Evolutionary conservation across 2,329 filamentous ascomycete species (phyloP).

Genomic region (Chaetomium sp.): DNA sequence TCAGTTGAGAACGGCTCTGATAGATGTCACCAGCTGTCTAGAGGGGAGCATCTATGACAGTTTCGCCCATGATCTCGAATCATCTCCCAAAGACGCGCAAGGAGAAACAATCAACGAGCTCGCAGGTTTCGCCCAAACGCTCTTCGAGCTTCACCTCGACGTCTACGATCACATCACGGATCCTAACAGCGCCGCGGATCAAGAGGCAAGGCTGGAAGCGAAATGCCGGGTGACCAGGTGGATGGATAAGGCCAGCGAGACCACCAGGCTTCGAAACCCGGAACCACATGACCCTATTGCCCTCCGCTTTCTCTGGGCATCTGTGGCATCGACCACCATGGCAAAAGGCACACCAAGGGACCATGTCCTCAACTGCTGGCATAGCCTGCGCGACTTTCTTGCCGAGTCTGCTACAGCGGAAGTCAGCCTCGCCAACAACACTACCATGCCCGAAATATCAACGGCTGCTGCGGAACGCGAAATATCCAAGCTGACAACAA

Average conservation of each 20-base stretch:
- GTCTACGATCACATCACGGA: slow-evolving; percentile 62
- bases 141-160: slow-evolving; percentile 64
- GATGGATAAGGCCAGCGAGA: slow-evolving; percentile 53
- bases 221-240: slow-evolving; percentile 55
- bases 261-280: slow-evolving; percentile 44
- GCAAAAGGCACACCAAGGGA: slow-evolving; percentile 57
- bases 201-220: slow-evolving; percentile 51
- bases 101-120: slow-evolving; percentile 38
- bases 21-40: slow-evolving; percentile 57
- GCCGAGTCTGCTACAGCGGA: slow-evolving; percentile 45
- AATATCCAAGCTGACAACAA: slow-evolving; percentile 87
- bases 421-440: slow-evolving; percentile 77
- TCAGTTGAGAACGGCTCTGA: slow-evolving; percentile 56
- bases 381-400: slow-evolving; percentile 57
- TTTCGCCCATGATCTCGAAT: slow-evolving; percentile 45
- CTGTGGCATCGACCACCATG: slow-evolving; percentile 56
- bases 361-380: slow-evolving; percentile 61
- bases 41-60: slow-evolving; percentile 56
- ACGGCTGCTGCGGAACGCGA: slow-evolving; percentile 82
- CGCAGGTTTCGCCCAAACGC: slow-evolving; percentile 55
- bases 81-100: slow-evolving; percentile 16
- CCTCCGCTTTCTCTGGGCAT: slow-evolving; percentile 61
- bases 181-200: slow-evolving; percentile 57
- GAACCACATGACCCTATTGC: slow-evolving; percentile 46
- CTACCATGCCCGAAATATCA: slow-evolving; percentile 85